Evolutionary conservation across 768 basidiomycete genomes (phyloP).

Genomic region (Sistotremastrum niveocremeum): DNA sequence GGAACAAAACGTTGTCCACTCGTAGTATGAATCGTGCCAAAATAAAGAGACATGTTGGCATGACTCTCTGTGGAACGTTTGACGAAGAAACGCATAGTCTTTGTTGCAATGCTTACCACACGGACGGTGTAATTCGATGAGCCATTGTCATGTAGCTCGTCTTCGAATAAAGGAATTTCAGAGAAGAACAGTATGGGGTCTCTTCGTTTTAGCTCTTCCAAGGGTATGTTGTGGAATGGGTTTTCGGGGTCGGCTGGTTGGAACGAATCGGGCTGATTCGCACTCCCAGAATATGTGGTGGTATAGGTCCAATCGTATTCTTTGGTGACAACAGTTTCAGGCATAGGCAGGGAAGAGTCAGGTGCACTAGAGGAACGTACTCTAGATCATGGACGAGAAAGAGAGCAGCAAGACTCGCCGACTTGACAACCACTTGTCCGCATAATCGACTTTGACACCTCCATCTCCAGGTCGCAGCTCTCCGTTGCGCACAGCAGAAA

Average conservation of each 20-base stretch:
- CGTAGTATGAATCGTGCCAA: conserved; percentile 84
- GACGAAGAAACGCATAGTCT: background rate
- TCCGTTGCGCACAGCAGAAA: conserved; percentile 61
- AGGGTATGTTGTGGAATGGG: conserved; percentile 54
- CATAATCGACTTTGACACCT: conserved; percentile 87
- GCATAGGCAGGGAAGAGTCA: conserved; percentile 49
- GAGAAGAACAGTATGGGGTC: conserved; percentile 99
- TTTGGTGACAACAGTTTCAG: conserved; percentile 61
- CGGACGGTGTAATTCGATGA: conserved; percentile 72
- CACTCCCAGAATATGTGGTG: conserved; percentile 66
- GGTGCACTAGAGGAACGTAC: conserved; percentile 44
- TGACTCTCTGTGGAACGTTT: conserved; percentile 57
- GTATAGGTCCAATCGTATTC: conserved; percentile 99
- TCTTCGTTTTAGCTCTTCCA: conserved; percentile 71
- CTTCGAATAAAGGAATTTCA: conserved; percentile 88
- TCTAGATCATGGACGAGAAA: conserved; percentile 4
- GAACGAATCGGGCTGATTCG: conserved; percentile 4
- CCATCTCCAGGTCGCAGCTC: conserved; percentile 72
- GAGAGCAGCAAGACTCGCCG: conserved; percentile 35
- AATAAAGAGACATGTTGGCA: conserved; percentile 90
- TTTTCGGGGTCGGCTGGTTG: conserved; percentile 42
- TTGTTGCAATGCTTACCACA: conserved; percentile 46
- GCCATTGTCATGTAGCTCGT: conserved; percentile 96
- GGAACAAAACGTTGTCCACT: conserved; percentile 90
- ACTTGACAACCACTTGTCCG: conserved; percentile 87